Conservation (phyloP, 306 rosid genomes). For the Ziziphus jujuba region DNA sequence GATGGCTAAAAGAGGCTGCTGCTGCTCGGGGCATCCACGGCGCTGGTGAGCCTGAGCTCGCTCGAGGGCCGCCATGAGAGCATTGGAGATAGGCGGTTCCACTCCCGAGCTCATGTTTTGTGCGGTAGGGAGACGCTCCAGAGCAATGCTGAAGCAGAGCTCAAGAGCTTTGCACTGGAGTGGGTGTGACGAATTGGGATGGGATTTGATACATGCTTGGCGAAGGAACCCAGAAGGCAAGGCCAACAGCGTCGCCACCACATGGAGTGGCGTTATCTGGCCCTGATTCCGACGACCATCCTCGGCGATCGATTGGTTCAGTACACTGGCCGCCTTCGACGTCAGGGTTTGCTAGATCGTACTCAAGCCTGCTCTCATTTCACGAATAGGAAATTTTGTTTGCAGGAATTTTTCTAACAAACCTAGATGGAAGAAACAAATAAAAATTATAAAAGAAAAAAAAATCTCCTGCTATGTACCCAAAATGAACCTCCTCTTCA, state of each 20-base stretch:
- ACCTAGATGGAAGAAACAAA: neutral
- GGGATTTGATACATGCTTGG: conserved; percentile 94
- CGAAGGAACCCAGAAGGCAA: conserved; percentile 82
- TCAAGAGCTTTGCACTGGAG: conserved; percentile 96
- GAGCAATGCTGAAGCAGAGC: conserved; percentile 92
- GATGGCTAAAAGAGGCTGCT: conserved; percentile 89
- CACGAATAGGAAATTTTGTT: neutral
- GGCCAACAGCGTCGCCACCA: conserved; percentile 81
- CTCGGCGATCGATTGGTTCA: conserved; percentile 88
- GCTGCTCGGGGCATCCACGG: conserved; percentile 94
- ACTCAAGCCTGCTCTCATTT: no score
- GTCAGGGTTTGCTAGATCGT: conserved; percentile 98
- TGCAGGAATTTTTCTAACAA: neutral
- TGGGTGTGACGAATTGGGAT: conserved; percentile 92
- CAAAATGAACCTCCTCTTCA: no score
- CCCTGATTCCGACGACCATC: conserved; percentile 92
- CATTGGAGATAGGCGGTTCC: conserved; percentile 93
- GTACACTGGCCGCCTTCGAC: conserved; percentile 91
- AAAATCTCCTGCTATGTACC: no score
- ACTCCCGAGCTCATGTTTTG: conserved; percentile 59
- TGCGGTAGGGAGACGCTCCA: conserved; percentile 85
- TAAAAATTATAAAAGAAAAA: neutral
- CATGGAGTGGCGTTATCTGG: conserved; percentile 94
- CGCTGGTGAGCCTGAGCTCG: conserved; percentile 99
- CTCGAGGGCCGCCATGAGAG: conserved; percentile 89